Evolutionary conservation across 495 filamentous ascomycete genomes (phyloP), one percentile per base, ranked within the genome.

Genomic region (Annulohypoxylon bovei): DNA sequence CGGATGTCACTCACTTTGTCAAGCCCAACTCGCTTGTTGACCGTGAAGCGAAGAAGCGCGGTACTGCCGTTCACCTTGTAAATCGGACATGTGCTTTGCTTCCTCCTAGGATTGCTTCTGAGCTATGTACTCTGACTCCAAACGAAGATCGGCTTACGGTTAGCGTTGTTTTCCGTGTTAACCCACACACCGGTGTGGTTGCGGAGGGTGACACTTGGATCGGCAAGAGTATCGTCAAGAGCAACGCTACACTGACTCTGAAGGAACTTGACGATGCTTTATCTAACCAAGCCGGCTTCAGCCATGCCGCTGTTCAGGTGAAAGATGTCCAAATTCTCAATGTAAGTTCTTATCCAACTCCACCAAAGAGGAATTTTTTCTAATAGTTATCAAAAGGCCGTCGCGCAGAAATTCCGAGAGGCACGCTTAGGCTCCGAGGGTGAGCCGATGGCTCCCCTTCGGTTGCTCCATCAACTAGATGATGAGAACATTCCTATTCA

Each of bases 401-500:
- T 96, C 67, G 87, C 92, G 6, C 90, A 92, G 63, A 97, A 94
- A 77, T 95, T 97, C 86, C 91, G 93, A 37, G 92, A 97, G 77
- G 86, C 89, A 6, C 88, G 95, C 46, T 91, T 95, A 67, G 92
- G 92, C 50, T 90, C 93, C 57, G 90, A 90, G 22, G 87, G 88
- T 23, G 87, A 90, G 32, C 87, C 91, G 7, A 91, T 97, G 65
- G 91, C 94, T 18, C 88, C 94, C 49, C 87, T 98, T 53, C 91
- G 95, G 44, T 87, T 99, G 33, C 82, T 98, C 39, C 91, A 97
- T 76, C 92, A 95, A 78, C 88, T 98, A n/a, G 96, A 99, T 73
- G 95, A 99, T 70, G 95, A 99, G 83, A 98, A 98, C 77, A 93
- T 98, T 35, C 95, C 95, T 0, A 93, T 98, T 23, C 93, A 95